Evolutionary conservation across 2,329 filamentous ascomycete genomes (phyloP).

Genomic region (Arthrobotrys musiformis): DNA sequence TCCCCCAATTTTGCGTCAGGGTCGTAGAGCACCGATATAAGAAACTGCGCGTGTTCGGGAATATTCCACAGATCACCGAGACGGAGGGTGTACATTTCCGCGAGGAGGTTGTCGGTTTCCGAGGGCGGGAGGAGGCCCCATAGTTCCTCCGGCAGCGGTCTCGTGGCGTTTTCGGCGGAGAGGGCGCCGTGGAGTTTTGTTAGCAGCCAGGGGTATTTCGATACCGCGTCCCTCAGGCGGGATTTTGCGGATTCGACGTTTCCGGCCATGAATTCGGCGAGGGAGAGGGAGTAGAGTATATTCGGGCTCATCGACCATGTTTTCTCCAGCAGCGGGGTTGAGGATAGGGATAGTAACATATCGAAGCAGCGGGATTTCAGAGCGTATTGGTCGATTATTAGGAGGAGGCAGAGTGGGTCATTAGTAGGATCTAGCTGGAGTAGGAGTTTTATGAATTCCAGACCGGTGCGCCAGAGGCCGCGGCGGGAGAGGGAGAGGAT

Average conservation of each 20-base stretch:
- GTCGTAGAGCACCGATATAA: constrained; percentile 66
- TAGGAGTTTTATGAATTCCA: constrained; percentile 92
- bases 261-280: constrained; percentile 79
- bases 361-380: constrained; percentile 81
- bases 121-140: constrained; percentile 81
- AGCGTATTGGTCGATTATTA: constrained; percentile 84
- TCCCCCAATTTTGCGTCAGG: constrained; percentile 64
- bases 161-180: constrained; percentile 68
- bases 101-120: constrained; percentile 73
- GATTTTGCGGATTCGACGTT: constrained; percentile 74
- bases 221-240: constrained; percentile 75
- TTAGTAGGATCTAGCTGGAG: constrained; percentile 75
- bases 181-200: constrained; percentile 81
- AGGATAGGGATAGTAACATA: constrained; percentile 77
- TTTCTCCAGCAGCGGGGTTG: constrained; percentile 66
- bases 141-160: constrained; percentile 73
- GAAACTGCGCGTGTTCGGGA: constrained; percentile 73
- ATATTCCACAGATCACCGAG: constrained; percentile 89
- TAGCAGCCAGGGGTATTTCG: constrained; percentile 84
- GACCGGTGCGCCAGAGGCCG: constrained; percentile 90
- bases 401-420: constrained; percentile 84
- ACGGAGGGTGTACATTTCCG: constrained; percentile 78
- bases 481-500: constrained; percentile 85
- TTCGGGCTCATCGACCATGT: constrained; percentile 71
- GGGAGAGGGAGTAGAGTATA: constrained; percentile 77